These are phyloP conservation scores for Silene coronaria DNA, from an alignment of 179 eudicot genomes.

Conservation along the genomic window DNA sequence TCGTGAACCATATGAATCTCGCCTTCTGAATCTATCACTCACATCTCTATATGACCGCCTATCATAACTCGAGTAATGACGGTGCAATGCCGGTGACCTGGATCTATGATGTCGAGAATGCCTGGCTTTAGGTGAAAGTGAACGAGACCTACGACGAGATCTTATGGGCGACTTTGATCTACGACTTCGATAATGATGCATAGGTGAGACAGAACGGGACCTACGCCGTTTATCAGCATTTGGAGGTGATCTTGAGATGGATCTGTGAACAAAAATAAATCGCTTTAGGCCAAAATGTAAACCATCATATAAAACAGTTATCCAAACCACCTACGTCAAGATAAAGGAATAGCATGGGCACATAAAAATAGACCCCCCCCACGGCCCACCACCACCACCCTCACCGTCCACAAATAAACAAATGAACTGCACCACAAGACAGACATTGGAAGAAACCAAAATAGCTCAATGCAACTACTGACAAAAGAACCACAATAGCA, in stretches of 20 bases:
- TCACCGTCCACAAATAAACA: background rate
- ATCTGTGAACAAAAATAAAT: slow-evolving; percentile 37
- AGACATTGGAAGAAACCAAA: background rate
- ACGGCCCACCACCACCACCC: background rate
- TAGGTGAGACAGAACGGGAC: slow-evolving; percentile 85
- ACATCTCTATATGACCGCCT: slow-evolving; percentile 57
- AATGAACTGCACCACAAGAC: background rate
- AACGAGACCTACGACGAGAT: slow-evolving; percentile 70
- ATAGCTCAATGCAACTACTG: background rate
- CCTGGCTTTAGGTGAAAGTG: slow-evolving; percentile 56
- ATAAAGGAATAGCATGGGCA: background rate
- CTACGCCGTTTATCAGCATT: slow-evolving; percentile 41
- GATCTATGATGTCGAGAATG: slow-evolving; percentile 57
- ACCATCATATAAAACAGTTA: background rate
- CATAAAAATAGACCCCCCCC: too few relatives aligned
- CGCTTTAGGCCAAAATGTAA: background rate
- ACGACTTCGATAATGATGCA: slow-evolving; percentile 42
- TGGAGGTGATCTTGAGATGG: slow-evolving; percentile 64
- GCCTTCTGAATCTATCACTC: slow-evolving; percentile 48
- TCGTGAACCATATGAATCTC: slow-evolving; percentile 50
- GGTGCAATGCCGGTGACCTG: slow-evolving; percentile 77
- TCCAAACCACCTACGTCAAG: background rate
- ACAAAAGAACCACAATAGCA: background rate
- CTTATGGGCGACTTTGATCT: slow-evolving; percentile 72
- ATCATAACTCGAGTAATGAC: slow-evolving; percentile 62